Evolutionary conservation across 495 filamentous ascomycete genomes (phyloP).

Genomic region (Tuber microsphaerosporum): DNA sequence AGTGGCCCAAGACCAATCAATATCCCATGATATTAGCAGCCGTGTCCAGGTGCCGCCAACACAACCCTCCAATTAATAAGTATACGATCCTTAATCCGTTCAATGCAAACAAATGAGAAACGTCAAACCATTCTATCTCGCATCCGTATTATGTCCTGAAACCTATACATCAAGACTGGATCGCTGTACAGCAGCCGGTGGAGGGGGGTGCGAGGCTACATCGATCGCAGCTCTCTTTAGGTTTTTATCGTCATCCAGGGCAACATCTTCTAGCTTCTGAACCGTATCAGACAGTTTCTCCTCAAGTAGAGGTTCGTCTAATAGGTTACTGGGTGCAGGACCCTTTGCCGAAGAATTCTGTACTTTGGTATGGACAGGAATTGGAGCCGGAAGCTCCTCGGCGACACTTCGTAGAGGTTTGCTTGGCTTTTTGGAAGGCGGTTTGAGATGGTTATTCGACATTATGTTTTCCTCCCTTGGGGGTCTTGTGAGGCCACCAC

Average conservation of each 20-base stretch:
- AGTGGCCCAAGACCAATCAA: neutral
- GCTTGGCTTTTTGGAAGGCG: slow-evolving; percentile 35
- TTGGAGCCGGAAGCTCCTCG: slow-evolving; percentile 31
- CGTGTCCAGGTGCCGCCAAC: neutral
- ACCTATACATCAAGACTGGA: slow-evolving; percentile 24
- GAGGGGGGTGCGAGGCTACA: slow-evolving; percentile 30
- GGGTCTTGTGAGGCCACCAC: slow-evolving; percentile 33
- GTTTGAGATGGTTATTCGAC: slow-evolving; percentile 40
- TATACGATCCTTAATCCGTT: neutral
- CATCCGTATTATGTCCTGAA: slow-evolving; percentile 12
- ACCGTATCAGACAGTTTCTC: slow-evolving; percentile 33
- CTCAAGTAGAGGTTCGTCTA: slow-evolving; percentile 35
- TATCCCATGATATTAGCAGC: neutral
- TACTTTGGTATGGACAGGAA: slow-evolving; percentile 29
- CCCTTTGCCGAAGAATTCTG: slow-evolving; percentile 18
- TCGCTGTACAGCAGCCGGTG: slow-evolving; percentile 17
- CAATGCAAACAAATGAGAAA: slow-evolving; percentile 6
- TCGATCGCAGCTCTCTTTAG: slow-evolving; percentile 21
- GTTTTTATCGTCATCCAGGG: slow-evolving; percentile 30
- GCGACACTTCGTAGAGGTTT: slow-evolving; percentile 39
- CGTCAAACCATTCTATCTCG: slow-evolving; percentile 12
- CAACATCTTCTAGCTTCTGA: slow-evolving; percentile 33
- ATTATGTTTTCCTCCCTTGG: slow-evolving; percentile 26
- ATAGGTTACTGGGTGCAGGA: slow-evolving; percentile 25
- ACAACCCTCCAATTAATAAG: neutral